Conservation (phyloP, 1,139 yeast genomes). For the Yamadazyma kanchanaburiensis region DNA sequence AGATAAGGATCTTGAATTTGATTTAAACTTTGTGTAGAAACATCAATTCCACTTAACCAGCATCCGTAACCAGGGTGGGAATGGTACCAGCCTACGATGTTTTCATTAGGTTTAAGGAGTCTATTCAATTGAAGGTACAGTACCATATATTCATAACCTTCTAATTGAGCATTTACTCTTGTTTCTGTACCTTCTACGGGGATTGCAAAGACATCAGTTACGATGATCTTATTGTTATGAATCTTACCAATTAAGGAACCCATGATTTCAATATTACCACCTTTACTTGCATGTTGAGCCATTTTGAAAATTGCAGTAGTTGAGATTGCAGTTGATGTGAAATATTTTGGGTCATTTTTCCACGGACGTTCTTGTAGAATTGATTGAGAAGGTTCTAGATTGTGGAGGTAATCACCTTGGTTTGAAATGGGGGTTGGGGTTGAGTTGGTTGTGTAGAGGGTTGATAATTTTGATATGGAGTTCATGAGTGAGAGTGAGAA, state of each 20-base stretch:
- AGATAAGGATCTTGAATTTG: slow-evolving; percentile 92
- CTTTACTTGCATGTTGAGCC: slow-evolving; percentile 78
- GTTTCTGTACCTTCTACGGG: slow-evolving; percentile 98
- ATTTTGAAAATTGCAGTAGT: slow-evolving; percentile 76
- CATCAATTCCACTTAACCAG: slow-evolving; percentile 89
- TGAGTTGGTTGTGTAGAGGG: background rate
- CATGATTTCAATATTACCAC: slow-evolving; percentile 93
- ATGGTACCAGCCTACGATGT: slow-evolving; percentile 93
- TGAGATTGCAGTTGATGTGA: slow-evolving; percentile 65
- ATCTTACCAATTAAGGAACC: slow-evolving; percentile 89
- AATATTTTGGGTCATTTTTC: slow-evolving; percentile 53
- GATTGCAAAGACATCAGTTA: slow-evolving; percentile 78
- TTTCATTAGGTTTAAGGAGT: slow-evolving; percentile 46
- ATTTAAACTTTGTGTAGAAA: slow-evolving; percentile 79
- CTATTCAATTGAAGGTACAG: slow-evolving; percentile 66
- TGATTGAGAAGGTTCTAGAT: background rate
- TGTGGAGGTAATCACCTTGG: background rate
- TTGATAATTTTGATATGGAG: background rate
- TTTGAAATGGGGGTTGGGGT: background rate
- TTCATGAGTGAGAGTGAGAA: background rate
- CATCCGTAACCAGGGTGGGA: slow-evolving; percentile 98
- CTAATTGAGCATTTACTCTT: slow-evolving; percentile 89
- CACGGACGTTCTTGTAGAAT: slow-evolving; percentile 26
- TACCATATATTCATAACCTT: slow-evolving; percentile 94
- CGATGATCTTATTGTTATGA: slow-evolving; percentile 54